Conservation (phyloP, 768 basidiomycete species). For the Boletus patriciae region DNA sequence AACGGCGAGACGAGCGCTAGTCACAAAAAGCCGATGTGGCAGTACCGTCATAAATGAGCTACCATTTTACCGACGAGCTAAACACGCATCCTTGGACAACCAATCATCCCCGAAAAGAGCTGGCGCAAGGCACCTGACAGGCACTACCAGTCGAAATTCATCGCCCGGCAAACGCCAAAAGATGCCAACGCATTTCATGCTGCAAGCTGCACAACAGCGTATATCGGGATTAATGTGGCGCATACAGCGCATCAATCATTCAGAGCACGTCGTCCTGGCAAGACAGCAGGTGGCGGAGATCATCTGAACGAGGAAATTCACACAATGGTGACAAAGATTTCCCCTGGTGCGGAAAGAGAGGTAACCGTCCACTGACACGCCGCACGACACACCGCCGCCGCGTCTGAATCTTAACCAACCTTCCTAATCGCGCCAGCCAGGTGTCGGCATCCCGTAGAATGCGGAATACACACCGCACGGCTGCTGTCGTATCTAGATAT, state of each 20-base stretch:
- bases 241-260: slow-evolving; percentile 1
- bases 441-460: slow-evolving; percentile 22
- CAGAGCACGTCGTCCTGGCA: background rate
- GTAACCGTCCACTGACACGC: background rate
- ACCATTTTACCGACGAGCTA: background rate
- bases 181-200: background rate
- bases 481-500: slow-evolving; percentile 15
- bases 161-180: background rate
- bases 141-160: background rate
- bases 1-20: background rate
- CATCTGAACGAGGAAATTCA: slow-evolving; percentile 2
- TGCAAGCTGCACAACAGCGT: background rate
- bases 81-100: background rate
- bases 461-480: slow-evolving; percentile 20
- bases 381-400: slow-evolving; percentile 6
- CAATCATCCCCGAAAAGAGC: background rate
- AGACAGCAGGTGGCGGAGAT: slow-evolving; percentile 6
- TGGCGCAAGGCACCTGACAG: background rate
- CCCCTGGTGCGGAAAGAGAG: background rate
- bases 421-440: background rate
- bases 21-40: background rate
- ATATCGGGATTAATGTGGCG: background rate
- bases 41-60: background rate
- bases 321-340: slow-evolving; percentile 1
- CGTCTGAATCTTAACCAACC: slow-evolving; percentile 6